Evolutionary conservation across 805 yeast genomes (phyloP).

Genomic region (Metschnikowia amazonensis): DNA sequence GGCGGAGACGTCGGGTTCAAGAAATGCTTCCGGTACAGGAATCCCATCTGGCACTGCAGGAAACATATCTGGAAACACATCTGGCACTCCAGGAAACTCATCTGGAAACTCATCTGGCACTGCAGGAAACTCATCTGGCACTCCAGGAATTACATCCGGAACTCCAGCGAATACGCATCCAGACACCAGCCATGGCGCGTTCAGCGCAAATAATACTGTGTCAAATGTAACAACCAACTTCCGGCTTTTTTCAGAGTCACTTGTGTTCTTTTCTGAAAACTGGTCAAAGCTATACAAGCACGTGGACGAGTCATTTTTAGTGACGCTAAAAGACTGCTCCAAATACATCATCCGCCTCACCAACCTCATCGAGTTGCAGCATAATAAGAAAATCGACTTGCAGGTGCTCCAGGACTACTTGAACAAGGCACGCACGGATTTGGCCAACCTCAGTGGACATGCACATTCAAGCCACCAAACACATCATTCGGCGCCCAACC

Average conservation of each 20-base stretch:
- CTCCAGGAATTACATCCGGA: too few species aligned
- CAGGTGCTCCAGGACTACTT: slow-evolving; percentile 82
- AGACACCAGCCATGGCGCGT: too few species aligned
- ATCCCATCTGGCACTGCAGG: too few species aligned
- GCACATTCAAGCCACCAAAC: background rate
- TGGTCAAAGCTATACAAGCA: slow-evolving; percentile 42
- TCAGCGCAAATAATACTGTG: background rate
- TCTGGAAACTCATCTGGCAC: too few species aligned
- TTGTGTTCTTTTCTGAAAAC: slow-evolving; percentile 36
- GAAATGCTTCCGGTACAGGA: slow-evolving; percentile 21
- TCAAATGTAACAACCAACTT: slow-evolving; percentile 24
- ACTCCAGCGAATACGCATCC: too few species aligned
- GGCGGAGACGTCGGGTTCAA: background rate
- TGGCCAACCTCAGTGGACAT: slow-evolving; percentile 38
- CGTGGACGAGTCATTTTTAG: slow-evolving; percentile 76
- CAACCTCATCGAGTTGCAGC: slow-evolving; percentile 74
- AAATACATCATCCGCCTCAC: slow-evolving; percentile 52
- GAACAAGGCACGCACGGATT: slow-evolving; percentile 65
- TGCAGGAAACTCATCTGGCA: too few species aligned
- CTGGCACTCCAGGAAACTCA: too few species aligned
- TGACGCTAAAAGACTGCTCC: slow-evolving; percentile 81
- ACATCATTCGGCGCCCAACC: slow-evolving; percentile 28
- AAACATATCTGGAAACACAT: too few species aligned
- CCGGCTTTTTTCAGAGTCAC: slow-evolving; percentile 34
- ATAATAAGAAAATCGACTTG: slow-evolving; percentile 85